Evolutionary conservation across 352 stramenopile genomes (phyloP).

Genomic region (Phytophthora meadii): DNA sequence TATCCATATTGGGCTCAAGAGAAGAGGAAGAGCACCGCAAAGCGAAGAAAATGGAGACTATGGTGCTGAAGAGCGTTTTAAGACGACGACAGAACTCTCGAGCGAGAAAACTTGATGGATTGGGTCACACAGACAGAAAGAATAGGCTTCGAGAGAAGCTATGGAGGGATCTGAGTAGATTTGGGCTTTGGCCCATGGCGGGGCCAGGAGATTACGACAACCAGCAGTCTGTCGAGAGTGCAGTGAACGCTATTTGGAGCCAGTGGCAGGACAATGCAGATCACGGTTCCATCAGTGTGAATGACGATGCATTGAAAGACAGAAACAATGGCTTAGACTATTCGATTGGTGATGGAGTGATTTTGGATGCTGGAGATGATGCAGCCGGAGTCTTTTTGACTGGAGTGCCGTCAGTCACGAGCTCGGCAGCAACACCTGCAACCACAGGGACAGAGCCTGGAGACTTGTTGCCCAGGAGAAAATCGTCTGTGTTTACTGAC

Average conservation of each 20-base stretch:
- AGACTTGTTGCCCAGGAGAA: neutral
- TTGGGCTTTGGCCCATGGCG: constrained; percentile 62
- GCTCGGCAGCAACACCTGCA: neutral
- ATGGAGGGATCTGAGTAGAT: constrained; percentile 62
- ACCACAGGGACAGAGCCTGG: constrained; percentile 1
- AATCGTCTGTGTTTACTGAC: constrained; percentile 10
- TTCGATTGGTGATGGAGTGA: constrained; percentile 6
- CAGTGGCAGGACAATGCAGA: constrained; percentile 50
- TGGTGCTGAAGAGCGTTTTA: constrained; percentile 18
- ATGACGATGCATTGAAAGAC: neutral
- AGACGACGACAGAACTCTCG: constrained; percentile 36
- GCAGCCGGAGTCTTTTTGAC: constrained; percentile 38
- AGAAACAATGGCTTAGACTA: constrained; percentile 6
- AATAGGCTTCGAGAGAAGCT: constrained; percentile 55
- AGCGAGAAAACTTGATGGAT: constrained; percentile 43
- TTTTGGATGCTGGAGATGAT: constrained; percentile 15
- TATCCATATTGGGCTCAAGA: constrained; percentile 47
- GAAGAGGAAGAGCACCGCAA: constrained; percentile 32
- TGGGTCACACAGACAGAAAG: constrained; percentile 28
- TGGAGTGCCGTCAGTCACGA: constrained; percentile 25
- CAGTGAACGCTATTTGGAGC: constrained; percentile 65
- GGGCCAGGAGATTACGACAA: constrained; percentile 24
- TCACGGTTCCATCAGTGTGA: neutral
- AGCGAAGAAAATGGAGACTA: constrained; percentile 15
- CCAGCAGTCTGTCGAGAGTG: constrained; percentile 43